Evolutionary conservation across 2,329 filamentous ascomycete genomes (phyloP), one percentile per base, ranked within the genome.

Genomic region (Paraphoma chrysanthemicola): DNA sequence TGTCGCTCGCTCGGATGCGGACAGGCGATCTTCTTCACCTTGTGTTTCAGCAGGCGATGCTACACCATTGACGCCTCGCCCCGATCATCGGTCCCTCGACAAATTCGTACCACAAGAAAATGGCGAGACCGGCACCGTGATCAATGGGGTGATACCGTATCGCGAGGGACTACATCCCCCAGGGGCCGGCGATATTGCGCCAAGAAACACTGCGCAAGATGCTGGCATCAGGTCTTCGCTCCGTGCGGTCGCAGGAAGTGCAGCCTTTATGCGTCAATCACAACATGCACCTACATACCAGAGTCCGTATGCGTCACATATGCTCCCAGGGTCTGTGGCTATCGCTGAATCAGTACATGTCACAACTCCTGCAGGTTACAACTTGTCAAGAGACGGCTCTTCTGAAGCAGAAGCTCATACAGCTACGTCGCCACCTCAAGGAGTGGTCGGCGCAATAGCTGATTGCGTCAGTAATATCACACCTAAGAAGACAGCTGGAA

Each of bases 301-400:
- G 14, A 69, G 66, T 36, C 67, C 66, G 1, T 68, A 68, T 47
- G 53, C 60, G 8, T 17, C 57, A 14, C 56, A 43, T 33, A 18
- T 38, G 47, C 43, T 23, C 5, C 23, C 23, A 5, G 23, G 23
- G 5, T 23, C 23, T 2, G 23, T 5, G 23, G 23, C 23, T 23
- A 23, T 23, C 23, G 23, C 23, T 23, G 23, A 23, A 2, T 5
- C n/a, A n/a, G n/a, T n/a, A n/a, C n/a, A n/a, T n/a, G n/a, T n/a
- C n/a, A n/a, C n/a, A n/a, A n/a, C n/a, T n/a, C n/a, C n/a, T n/a
- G n/a, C n/a, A n/a, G n/a, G 23, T 23, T 5, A 23, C 23, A 23
- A 23, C 23, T 23, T 23, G 23, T 30, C 42, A 12, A 30, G 11
- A 33, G 11, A 33, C 23, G 36, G 44, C 6, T 14, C 17, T 28